Conservation (phyloP, 1,284 basidiomycete genomes). For the Apiotrichum akiyoshidainum region DNA sequence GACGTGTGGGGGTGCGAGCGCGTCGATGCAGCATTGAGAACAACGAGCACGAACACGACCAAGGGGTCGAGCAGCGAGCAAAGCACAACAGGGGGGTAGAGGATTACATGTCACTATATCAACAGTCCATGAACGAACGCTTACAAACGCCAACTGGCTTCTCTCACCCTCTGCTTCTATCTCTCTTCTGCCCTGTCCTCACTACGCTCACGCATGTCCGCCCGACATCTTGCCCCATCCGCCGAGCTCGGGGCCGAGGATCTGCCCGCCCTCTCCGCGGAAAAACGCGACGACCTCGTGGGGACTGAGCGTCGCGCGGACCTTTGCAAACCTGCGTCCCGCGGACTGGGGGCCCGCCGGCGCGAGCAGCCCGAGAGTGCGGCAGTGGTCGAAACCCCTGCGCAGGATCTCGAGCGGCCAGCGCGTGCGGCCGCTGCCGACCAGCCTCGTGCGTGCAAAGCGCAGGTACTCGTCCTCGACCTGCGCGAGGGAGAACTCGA, state of each 20-base stretch:
- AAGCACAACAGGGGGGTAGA: too few species aligned
- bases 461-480: slow-evolving; percentile 50
- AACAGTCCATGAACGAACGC: too few species aligned
- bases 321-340: slow-evolving; percentile 41
- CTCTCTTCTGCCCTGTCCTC: neutral
- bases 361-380: slow-evolving; percentile 39
- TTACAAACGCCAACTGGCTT: too few species aligned
- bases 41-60: too few species aligned
- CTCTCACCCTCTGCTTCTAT: too few species aligned
- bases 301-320: slow-evolving; percentile 41
- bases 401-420: slow-evolving; percentile 44
- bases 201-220: slow-evolving; percentile 37
- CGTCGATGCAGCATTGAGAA: too few species aligned
- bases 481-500: slow-evolving; percentile 56
- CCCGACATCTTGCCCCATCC: slow-evolving; percentile 49
- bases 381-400: slow-evolving; percentile 44
- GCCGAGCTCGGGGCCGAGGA: slow-evolving; percentile 44
- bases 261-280: slow-evolving; percentile 39
- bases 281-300: slow-evolving; percentile 50
- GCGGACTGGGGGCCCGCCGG: slow-evolving; percentile 30
- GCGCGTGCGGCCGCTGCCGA: slow-evolving; percentile 46
- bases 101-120: too few species aligned
- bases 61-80: too few species aligned
- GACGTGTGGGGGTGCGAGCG: too few species aligned
- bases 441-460: slow-evolving; percentile 47